These are phyloP conservation scores for Omphalotus olearius DNA, from an alignment of 1,284 basidiomycete species.

Conservation along the genomic window DNA sequence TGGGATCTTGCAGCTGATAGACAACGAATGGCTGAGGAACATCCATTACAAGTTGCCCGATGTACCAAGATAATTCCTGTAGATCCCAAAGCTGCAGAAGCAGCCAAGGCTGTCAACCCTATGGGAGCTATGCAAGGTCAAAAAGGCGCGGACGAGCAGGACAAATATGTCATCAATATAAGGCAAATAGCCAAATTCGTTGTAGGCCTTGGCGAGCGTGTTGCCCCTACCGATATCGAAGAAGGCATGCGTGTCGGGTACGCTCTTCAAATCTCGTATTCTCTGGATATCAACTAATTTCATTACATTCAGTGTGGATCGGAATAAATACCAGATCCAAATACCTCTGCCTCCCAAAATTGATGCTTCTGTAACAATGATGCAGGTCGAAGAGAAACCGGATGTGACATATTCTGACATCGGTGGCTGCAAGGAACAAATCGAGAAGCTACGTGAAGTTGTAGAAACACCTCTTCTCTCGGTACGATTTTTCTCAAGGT, in stretches of 20 bases:
- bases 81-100: conserved; percentile 67
- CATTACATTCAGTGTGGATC: conserved; percentile 60
- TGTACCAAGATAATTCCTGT: conserved; percentile 98
- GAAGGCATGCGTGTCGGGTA: conserved; percentile 99
- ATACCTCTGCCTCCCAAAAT: conserved; percentile 99
- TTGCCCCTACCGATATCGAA: conserved; percentile 97
- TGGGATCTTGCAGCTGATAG: conserved; percentile 92
- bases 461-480: conserved; percentile 97
- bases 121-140: conserved; percentile 76
- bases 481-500: conserved; percentile 43
- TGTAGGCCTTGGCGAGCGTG: conserved; percentile 93
- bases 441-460: conserved; percentile 98
- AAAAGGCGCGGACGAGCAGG: conserved; percentile 92
- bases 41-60: conserved; percentile 93
- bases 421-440: conserved; percentile 99
- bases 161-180: conserved; percentile 99
- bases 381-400: conserved; percentile 99
- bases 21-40: conserved; percentile 88
- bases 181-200: conserved; percentile 99
- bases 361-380: conserved; percentile 99
- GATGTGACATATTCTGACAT: conserved; percentile 98
- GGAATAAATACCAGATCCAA: conserved; percentile 98
- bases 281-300: not conserved
- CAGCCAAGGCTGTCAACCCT: conserved; percentile 69
- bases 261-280: conserved; percentile 17